Conservation (phyloP, 345 rosid genomes). For the Salix exigua region DNA sequence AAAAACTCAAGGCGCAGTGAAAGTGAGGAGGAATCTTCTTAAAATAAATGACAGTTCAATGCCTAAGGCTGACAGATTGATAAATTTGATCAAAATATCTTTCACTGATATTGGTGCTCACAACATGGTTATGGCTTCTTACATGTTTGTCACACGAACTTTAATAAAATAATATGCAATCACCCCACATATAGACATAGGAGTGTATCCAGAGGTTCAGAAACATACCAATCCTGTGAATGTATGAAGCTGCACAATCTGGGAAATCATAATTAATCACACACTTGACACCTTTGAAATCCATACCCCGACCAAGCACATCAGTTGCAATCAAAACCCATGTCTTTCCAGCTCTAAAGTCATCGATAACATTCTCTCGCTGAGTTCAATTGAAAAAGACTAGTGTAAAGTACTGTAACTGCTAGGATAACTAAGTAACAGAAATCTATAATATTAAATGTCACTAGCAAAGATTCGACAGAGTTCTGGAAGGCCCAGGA, state of each 20-base stretch:
- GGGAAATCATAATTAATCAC: slow-evolving; percentile 96
- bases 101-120: not conserved
- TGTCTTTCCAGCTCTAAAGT: slow-evolving; percentile 76
- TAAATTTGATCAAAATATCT: too few species aligned
- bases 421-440: not conserved
- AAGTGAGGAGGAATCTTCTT: not conserved
- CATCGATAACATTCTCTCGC: slow-evolving; percentile 78
- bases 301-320: slow-evolving; percentile 95
- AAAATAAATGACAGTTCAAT: too few species aligned
- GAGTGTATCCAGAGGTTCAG: not conserved
- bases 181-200: not conserved
- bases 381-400: slow-evolving; percentile 28
- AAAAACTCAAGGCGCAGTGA: not conserved
- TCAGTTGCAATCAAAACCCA: slow-evolving; percentile 97
- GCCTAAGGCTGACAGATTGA: not conserved
- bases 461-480: too few species aligned
- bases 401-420: not conserved
- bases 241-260: slow-evolving; percentile 81
- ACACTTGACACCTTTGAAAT: slow-evolving; percentile 90
- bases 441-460: not conserved
- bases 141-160: not conserved
- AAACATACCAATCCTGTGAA: slow-evolving; percentile 85
- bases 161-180: not conserved
- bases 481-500: not conserved
- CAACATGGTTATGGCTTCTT: not conserved